Base-by-base conservation (phyloP, 768 basidiomycete species). In the Termitomyces sp. region DNA sequence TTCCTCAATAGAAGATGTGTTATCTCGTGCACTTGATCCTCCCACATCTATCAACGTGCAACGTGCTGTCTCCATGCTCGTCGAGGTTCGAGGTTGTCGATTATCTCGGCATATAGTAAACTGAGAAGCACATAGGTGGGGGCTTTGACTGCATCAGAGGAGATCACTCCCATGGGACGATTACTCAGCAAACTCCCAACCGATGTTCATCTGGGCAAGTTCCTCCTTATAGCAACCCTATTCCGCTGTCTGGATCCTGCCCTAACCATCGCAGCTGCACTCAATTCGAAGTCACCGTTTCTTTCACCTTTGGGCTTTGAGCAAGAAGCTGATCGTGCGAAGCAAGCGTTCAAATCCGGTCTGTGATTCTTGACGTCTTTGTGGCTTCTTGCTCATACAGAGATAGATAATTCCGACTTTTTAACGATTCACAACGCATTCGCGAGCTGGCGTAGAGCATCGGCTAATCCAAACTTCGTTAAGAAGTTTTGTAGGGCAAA, bases 191-290 rank as follows among this genome's bases (percentile, higher is more conserved):
- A 91, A 67, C 75, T 99, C 40, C 96, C 96, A 0, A 91, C 94
- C 46, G 96, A 99, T 66, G 95, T 98, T 15, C 93, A 98, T 67
- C 81, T 97, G 3, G 95, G 94, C 40, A 97, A 98, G 74, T 90
- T 98, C 67, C 76, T 98, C 15, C 76, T 98, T 42, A 83, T 86
- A 26, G 88, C 94, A 5, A 85, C 87, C 1, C 68, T 94, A 40
- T 91, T 98, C 68, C 83, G 84, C 45, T 98, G 96, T 67, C 73
- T 98, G 59, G 96, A 98, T 70, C 92, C 95, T 1, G 96, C 94
- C n/a, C 77, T 99, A 49, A 97, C 96, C 5, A 94, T 99, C 57
- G 94, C 93, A 15, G 96, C 96, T 6, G 84, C 91, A 1, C 74
- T 98, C 42, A 95, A 91, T 66, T 87, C 91, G 0, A 98, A 98